Base-by-base conservation (phyloP, 768 basidiomycete species). In the Lyophyllum semitale region DNA sequence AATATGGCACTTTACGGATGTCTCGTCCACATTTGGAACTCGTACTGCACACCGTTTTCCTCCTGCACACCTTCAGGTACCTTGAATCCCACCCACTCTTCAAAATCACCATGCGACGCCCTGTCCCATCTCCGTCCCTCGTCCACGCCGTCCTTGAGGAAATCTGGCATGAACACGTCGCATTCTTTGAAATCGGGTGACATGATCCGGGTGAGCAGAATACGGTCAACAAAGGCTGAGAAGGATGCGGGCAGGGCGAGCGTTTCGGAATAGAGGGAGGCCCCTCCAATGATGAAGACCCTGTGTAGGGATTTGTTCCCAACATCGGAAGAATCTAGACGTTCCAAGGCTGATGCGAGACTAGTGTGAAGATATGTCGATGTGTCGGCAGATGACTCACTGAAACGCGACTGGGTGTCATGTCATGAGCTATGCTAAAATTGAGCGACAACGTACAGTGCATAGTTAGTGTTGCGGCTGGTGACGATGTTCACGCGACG, bases 11-110 rank as follows among this genome's bases (percentile, higher is more conserved):
- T 29, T 48, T 65, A 68, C 53, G 55, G 29, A 51, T 66, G 68
- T 49, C 83, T 80, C 47, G 84, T 79, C 96, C 96, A 99, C 94
- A 99, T 94, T 76, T 99, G 92, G 71, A 88, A 97, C 74, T 92
- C 90, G 69, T 95, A 99, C 60, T 80, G 77, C 42, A 93, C 77
- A 9, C 87, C 92, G 51, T 89, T 89, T 71, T 97, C 94, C 68
- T 85, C 84, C 69, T 91, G 87, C 63, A 83, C 72, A 3, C 91
- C 93, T 58, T 78, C 74, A 12, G 88, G 80, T 45, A 95, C 91
- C 11, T 87, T 83, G 63, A 89, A 90, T 27, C 88, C 93, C 0
- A 84, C 84, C 93, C 94, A 98, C 9, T 76, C 77, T 58, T 79
- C 67, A 67, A 97, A 75, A 52, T 84, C 87, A 18, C 76, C 74